A percentile compares a stretch with the other conserved stretches of the same genome.
Conservation (phyloP, 83 land plant species). For the Thuja plicata region DNA sequence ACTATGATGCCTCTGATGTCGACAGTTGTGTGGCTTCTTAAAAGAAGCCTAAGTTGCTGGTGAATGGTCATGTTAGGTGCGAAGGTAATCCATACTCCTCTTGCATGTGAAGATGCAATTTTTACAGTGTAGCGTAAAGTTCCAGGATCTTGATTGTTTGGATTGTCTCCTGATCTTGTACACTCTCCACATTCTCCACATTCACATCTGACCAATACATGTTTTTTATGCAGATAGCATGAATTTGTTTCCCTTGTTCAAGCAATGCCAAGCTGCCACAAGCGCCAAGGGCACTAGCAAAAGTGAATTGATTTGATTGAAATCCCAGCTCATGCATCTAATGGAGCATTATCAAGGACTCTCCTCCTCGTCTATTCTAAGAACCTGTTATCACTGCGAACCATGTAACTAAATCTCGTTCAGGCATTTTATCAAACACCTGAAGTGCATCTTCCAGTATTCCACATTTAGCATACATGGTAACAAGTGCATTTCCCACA, state of each 20-base stretch:
- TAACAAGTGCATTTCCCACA: neutral
- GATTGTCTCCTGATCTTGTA: no score
- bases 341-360: constrained; percentile 21
- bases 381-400: constrained; percentile 16
- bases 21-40: no score
- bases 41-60: no score
- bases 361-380: constrained; percentile 14
- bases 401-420: neutral
- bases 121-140: no score
- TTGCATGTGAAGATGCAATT: no score
- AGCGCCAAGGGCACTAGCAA: constrained; percentile 35
- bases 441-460: neutral
- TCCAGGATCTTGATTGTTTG: no score
- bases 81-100: no score
- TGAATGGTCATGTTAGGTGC: no score
- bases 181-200: no score
- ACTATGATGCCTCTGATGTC: no score
- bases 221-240: neutral
- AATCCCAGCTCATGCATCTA: constrained; percentile 19
- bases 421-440: neutral
- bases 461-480: neutral
- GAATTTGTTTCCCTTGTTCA: constrained; percentile 27
- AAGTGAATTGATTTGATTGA: constrained; percentile 27
- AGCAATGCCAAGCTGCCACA: constrained; percentile 35
- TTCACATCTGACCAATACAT: no score